Evolutionary conservation across 2,329 filamentous ascomycete species (phyloP).

Genomic region (Paraphoma chrysanthemicola): DNA sequence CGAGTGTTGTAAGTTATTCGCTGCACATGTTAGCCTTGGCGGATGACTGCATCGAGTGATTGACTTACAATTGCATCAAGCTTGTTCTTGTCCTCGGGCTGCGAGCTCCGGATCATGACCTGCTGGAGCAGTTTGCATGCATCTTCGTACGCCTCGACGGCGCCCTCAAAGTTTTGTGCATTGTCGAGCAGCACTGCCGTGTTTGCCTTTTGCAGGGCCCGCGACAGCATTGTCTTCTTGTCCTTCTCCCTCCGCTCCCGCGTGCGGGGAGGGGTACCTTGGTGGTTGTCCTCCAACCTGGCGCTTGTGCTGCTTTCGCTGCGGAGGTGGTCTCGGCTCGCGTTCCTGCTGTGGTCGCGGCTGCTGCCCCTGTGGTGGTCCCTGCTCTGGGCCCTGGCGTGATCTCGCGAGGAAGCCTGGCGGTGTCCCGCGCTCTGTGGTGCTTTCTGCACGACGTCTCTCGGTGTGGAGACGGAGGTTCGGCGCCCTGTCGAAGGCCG

Average conservation of each 20-base stretch:
- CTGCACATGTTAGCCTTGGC: constrained; percentile 53
- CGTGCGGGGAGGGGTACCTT: constrained; percentile 45
- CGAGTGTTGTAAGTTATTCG: constrained; percentile 88
- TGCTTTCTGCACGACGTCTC: constrained; percentile 31
- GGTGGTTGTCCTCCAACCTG: constrained; percentile 40
- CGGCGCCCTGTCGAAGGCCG: constrained; percentile 31
- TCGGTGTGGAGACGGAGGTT: constrained; percentile 24
- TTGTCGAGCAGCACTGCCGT: constrained; percentile 95
- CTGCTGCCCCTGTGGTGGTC: constrained; percentile 33
- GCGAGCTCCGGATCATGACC: constrained; percentile 83
- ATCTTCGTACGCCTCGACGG: constrained; percentile 87
- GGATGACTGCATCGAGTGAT: too few species aligned
- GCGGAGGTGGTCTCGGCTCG: constrained; percentile 30
- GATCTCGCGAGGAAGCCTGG: constrained; percentile 22
- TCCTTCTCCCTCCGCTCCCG: constrained; percentile 57
- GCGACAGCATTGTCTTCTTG: constrained; percentile 95
- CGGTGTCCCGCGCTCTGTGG: constrained; percentile 27
- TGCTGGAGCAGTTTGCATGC: constrained; percentile 87
- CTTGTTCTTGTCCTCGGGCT: constrained; percentile 86
- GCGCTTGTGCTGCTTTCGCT: constrained; percentile 43
- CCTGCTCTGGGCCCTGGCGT: constrained; percentile 18
- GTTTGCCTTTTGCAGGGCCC: constrained; percentile 92
- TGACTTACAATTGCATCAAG: constrained; percentile 87
- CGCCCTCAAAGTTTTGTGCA: constrained; percentile 91
- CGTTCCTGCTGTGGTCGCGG: constrained; percentile 26